Conservation (phyloP, 306 rosid genomes). For the Aeschynomene evenia region DNA sequence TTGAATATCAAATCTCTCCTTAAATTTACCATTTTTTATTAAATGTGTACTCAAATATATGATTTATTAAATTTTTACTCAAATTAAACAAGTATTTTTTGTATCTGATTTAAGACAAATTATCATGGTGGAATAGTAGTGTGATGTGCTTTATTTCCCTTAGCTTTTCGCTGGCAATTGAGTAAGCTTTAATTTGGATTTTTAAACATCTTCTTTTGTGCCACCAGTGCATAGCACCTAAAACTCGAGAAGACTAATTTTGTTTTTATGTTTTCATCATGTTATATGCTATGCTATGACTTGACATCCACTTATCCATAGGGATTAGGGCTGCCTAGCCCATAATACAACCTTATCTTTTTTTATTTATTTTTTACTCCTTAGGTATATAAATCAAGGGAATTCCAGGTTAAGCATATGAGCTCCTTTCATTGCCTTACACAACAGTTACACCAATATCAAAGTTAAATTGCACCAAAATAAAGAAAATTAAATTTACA, state of each 20-base stretch:
- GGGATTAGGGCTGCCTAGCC: neutral
- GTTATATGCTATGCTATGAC: neutral
- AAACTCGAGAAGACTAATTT: neutral
- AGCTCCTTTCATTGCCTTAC: neutral
- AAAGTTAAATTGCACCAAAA: too few relatives aligned
- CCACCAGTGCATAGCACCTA: too few relatives aligned
- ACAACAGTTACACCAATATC: too few relatives aligned
- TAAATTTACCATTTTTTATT: too few relatives aligned
- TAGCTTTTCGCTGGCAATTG: neutral
- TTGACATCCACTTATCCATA: neutral
- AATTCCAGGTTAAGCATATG: neutral
- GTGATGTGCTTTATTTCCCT: neutral
- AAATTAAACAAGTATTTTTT: too few relatives aligned
- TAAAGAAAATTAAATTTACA: too few relatives aligned
- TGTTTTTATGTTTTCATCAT: neutral
- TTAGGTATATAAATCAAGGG: neutral
- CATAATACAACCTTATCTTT: slow-evolving; percentile 13
- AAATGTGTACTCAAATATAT: too few relatives aligned
- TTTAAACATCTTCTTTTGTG: neutral
- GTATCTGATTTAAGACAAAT: too few relatives aligned
- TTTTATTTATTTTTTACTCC: too few relatives aligned
- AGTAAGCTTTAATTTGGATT: neutral
- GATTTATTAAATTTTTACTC: too few relatives aligned
- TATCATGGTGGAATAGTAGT: too few relatives aligned
- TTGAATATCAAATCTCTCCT: too few relatives aligned